A percentile compares a stretch with the other conserved stretches of the same genome.
Evolutionary conservation across 2,329 filamentous ascomycete species (phyloP).

Genomic region (Colletotrichum musicola): DNA sequence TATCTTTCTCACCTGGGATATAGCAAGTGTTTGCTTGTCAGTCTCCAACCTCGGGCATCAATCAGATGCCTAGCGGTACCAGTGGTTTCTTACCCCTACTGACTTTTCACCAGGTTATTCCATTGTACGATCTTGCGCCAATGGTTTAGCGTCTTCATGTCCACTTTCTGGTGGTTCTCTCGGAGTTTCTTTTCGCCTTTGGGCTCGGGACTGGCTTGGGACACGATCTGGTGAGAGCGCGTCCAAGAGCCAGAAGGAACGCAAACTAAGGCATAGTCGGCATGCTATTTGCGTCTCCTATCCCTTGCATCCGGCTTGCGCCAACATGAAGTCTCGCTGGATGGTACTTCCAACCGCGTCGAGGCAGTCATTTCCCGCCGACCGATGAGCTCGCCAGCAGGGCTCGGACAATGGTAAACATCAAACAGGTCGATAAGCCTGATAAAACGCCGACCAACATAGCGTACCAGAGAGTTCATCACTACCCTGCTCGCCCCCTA

Average conservation of each 20-base stretch:
- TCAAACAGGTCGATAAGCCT: conserved; percentile 42
- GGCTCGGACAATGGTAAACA: conserved; percentile 37
- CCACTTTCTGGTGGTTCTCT: conserved; percentile 1
- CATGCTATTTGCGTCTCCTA: conserved; percentile 17
- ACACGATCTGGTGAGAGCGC: conserved; percentile 17
- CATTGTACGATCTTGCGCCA: conserved; percentile 2
- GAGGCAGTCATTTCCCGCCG: conserved; percentile 20
- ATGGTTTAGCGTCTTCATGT: not conserved
- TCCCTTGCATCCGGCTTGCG: not conserved
- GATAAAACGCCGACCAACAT: conserved; percentile 36
- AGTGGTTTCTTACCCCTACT: conserved; percentile 10
- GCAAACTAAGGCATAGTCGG: conserved; percentile 1
- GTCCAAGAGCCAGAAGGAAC: conserved; percentile 4
- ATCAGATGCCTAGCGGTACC: conserved; percentile 19
- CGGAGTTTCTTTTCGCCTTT: conserved; percentile 15
- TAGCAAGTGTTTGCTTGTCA: conserved; percentile 16
- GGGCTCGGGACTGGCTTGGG: conserved; percentile 13
- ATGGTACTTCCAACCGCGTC: conserved; percentile 5
- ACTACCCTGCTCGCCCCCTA: conserved; percentile 28
- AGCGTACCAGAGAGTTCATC: conserved; percentile 32
- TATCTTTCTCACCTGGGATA: not conserved
- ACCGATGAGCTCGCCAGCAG: conserved; percentile 15
- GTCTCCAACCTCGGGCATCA: conserved; percentile 18
- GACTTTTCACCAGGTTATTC: conserved; percentile 16
- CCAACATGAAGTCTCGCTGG: conserved; percentile 3